Conservation (phyloP, 192 early-diverging fungal genomes). For the Backusella psychrophila region DNA sequence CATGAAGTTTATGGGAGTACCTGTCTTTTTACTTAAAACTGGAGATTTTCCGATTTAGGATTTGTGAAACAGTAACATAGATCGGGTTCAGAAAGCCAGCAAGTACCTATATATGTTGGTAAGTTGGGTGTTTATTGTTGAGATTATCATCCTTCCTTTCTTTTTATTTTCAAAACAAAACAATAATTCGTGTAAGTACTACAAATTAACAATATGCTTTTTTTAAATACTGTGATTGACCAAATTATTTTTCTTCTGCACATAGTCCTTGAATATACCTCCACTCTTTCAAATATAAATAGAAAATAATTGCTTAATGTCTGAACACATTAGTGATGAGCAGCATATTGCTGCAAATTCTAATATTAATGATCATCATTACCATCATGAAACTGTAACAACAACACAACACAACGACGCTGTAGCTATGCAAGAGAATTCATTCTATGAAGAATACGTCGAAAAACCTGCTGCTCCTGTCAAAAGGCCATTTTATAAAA, state of each 20-base stretch:
- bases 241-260: background rate
- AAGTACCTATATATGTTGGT: background rate
- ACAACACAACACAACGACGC: background rate
- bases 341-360: conserved; percentile 1
- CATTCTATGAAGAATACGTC: conserved; percentile 36
- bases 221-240: background rate
- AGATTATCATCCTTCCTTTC: background rate
- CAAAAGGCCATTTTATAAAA: conserved; percentile 43
- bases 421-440: conserved; percentile 4
- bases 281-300: conserved; percentile 12
- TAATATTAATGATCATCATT: conserved; percentile 8
- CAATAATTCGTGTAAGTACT: background rate
- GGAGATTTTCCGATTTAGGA: background rate
- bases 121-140: background rate
- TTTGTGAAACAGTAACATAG: background rate
- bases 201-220: background rate
- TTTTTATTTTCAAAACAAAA: background rate
- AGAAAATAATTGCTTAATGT: background rate
- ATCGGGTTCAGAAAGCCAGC: background rate
- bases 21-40: background rate
- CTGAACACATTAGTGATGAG: conserved; percentile 16
- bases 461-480: conserved; percentile 38
- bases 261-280: conserved; percentile 3
- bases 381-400: conserved; percentile 16
- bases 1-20: background rate